Evolutionary conservation across 306 rosid genomes (phyloP).

Genomic region (Lathyrus aphaca): DNA sequence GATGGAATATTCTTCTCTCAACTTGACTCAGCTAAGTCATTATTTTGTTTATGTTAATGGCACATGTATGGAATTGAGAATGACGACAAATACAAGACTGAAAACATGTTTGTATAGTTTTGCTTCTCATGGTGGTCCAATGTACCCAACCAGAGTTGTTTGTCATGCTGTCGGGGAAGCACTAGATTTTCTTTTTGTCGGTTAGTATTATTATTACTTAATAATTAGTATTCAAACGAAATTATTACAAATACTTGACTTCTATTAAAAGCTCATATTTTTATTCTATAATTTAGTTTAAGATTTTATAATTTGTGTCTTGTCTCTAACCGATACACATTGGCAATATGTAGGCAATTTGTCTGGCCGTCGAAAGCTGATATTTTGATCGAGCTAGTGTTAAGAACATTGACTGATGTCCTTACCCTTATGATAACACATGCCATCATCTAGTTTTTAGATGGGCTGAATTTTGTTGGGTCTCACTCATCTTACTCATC

Average conservation of each 20-base stretch:
- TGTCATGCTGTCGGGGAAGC: constrained; percentile 99
- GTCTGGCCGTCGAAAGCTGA: too few relatives aligned
- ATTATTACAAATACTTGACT: constrained; percentile 16
- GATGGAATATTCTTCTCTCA: constrained; percentile 27
- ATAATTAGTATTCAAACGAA: neutral
- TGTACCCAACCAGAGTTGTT: constrained; percentile 96
- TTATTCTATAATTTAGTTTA: too few relatives aligned
- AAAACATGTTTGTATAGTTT: constrained; percentile 90
- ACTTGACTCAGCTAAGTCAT: constrained; percentile 23
- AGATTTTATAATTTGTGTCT: too few relatives aligned
- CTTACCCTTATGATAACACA: too few relatives aligned
- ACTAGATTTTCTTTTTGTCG: constrained; percentile 82
- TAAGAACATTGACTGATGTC: too few relatives aligned
- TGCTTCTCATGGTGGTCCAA: constrained; percentile 95
- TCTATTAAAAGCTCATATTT: too few relatives aligned
- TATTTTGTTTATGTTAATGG: constrained; percentile 30
- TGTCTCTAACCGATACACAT: too few relatives aligned
- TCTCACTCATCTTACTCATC: too few relatives aligned
- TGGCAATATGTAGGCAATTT: too few relatives aligned
- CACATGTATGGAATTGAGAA: constrained; percentile 90
- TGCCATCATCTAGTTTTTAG: too few relatives aligned
- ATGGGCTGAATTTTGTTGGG: too few relatives aligned
- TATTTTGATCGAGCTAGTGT: too few relatives aligned
- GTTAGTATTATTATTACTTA: constrained; percentile 50
- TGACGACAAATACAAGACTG: constrained; percentile 88